Evolutionary conservation across 257 asterid species (phyloP).

Genomic region (Rehmannia glutinosa): DNA sequence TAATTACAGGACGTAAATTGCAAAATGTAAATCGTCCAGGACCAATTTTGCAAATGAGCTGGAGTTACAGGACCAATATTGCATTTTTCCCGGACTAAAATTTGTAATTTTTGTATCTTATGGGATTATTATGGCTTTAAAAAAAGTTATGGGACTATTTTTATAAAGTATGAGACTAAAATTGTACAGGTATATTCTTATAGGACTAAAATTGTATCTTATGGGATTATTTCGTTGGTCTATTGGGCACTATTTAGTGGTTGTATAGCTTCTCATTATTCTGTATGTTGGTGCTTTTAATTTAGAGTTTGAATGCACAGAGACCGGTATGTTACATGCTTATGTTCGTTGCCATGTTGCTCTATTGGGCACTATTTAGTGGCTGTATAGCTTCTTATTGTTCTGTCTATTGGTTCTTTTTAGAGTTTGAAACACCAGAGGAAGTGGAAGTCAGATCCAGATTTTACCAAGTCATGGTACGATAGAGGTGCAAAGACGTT

Average conservation of each 20-base stretch:
- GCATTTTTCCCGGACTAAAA: no score
- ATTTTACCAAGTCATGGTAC: conserved; percentile 78
- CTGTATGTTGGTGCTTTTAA: background rate
- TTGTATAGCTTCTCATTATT: background rate
- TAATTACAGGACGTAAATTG: no score
- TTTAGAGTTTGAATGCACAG: conserved; percentile 83
- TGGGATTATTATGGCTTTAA: no score
- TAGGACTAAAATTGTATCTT: no score
- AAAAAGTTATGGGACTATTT: no score
- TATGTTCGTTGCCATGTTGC: background rate
- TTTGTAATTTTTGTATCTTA: no score
- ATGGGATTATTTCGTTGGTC: no score
- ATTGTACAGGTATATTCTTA: no score
- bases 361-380: background rate
- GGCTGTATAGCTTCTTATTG: background rate
- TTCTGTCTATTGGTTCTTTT: conserved; percentile 5
- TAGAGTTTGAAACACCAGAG: conserved; percentile 99
- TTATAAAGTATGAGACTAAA: no score
- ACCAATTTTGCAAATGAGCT: no score
- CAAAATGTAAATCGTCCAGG: no score
- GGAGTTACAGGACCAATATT: no score
- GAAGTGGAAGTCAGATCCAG: conserved; percentile 93
- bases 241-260: background rate
- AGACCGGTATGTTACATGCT: conserved; percentile 57
- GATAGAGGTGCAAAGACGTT: conserved; percentile 80